Percentiles rank a stretch among this genome's conserved stretches.
These are phyloP conservation scores for Coemansia sp. DNA, from an alignment of 192 early-diverging fungal species.

Conservation along the genomic window DNA sequence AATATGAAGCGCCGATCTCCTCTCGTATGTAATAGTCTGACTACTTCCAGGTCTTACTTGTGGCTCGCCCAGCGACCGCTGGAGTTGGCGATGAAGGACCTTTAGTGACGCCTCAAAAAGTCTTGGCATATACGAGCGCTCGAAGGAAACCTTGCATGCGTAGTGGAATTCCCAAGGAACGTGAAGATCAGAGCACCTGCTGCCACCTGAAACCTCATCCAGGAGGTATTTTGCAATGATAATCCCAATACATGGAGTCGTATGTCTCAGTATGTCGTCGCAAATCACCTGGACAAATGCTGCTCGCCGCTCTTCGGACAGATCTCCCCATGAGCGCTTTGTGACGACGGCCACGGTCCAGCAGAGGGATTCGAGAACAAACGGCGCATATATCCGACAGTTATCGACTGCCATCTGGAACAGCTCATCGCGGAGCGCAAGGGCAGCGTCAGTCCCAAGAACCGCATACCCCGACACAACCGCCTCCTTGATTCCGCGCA, in stretches of 20 bases:
- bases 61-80: constrained; percentile 29
- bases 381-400: constrained; percentile 38
- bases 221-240: constrained; percentile 38
- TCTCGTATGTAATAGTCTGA: constrained; percentile 44
- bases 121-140: constrained; percentile 34
- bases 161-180: constrained; percentile 57
- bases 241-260: constrained; percentile 41
- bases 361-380: constrained; percentile 51
- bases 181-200: constrained; percentile 51
- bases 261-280: constrained; percentile 39
- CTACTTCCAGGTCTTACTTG: constrained; percentile 10
- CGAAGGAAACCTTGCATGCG: constrained; percentile 48
- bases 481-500: constrained; percentile 53
- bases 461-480: constrained; percentile 39
- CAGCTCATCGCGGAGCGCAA: constrained; percentile 43
- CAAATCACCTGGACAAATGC: constrained; percentile 38
- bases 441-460: constrained; percentile 16
- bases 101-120: constrained; percentile 52
- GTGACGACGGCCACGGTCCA: constrained; percentile 54
- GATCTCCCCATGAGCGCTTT: constrained; percentile 50
- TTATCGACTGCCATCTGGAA: constrained; percentile 34
- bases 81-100: constrained; percentile 45
- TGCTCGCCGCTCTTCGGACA: constrained; percentile 23
- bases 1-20: constrained; percentile 48
- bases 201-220: constrained; percentile 52